Conservation (phyloP, 805 yeast genomes). For the Candida patagonica region DNA sequence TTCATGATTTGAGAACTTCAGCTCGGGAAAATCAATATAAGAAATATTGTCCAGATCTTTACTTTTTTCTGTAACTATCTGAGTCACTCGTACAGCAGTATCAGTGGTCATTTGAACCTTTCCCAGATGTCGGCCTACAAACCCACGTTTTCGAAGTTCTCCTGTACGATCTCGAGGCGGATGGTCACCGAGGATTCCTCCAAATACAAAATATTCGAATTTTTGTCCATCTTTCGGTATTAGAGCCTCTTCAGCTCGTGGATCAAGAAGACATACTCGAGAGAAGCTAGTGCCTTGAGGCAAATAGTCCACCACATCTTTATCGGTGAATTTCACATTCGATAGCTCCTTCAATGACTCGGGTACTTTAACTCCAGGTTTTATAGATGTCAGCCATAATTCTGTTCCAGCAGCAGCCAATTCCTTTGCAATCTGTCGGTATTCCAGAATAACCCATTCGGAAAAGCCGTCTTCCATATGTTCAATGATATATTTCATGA, state of each 20-base stretch:
- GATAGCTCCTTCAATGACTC: slow-evolving; percentile 38
- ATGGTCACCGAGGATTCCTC: slow-evolving; percentile 93
- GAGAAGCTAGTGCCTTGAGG: slow-evolving; percentile 21
- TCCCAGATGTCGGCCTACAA: slow-evolving; percentile 81
- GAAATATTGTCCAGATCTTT: slow-evolving; percentile 57
- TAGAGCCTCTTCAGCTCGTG: slow-evolving; percentile 69
- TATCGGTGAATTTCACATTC: slow-evolving; percentile 75
- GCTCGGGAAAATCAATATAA: slow-evolving; percentile 90
- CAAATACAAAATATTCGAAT: slow-evolving; percentile 88
- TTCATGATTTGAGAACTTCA: slow-evolving; percentile 77
- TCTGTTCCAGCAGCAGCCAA: slow-evolving; percentile 57
- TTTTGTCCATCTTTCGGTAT: slow-evolving; percentile 54
- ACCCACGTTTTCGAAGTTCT: slow-evolving; percentile 77
- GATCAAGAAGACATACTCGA: slow-evolving; percentile 78
- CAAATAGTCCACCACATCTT: slow-evolving; percentile 42
- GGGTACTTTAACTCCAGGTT: slow-evolving; percentile 63
- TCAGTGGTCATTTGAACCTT: slow-evolving; percentile 94
- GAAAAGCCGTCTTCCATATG: slow-evolving; percentile 98
- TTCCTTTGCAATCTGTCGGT: slow-evolving; percentile 70
- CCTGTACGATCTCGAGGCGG: slow-evolving; percentile 84
- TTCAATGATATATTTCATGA: slow-evolving; percentile 75
- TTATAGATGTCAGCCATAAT: slow-evolving; percentile 67
- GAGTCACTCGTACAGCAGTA: slow-evolving; percentile 91
- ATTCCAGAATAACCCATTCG: slow-evolving; percentile 90
- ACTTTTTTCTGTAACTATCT: slow-evolving; percentile 56